Conservation (phyloP, 257 asterid species). For the Jacaranda mimosifolia region DNA sequence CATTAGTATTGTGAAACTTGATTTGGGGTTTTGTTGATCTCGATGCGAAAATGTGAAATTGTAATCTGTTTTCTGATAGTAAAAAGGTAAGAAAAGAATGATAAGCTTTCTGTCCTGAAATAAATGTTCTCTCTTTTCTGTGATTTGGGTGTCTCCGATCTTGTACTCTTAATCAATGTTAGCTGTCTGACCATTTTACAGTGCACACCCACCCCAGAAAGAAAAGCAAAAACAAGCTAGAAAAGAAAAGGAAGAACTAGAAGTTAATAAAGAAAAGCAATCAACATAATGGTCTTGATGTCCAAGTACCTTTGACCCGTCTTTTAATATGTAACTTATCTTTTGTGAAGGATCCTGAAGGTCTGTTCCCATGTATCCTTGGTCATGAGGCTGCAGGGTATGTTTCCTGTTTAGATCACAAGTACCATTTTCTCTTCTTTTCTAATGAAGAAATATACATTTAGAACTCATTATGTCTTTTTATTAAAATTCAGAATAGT, state of each 20-base stretch:
- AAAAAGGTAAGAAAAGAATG: too few relatives aligned
- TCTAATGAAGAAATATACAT: background rate
- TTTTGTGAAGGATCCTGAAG: slow-evolving; percentile 92
- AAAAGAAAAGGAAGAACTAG: background rate
- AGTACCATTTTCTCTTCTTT: background rate
- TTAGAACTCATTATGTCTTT: background rate
- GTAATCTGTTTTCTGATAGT: background rate
- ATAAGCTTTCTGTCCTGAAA: background rate
- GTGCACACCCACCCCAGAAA: background rate
- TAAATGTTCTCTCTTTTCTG: too few relatives aligned
- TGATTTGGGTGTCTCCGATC: too few relatives aligned
- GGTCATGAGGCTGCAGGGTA: slow-evolving; percentile 99
- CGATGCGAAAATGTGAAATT: slow-evolving; percentile 1
- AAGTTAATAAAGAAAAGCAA: background rate
- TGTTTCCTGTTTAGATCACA: slow-evolving; percentile 16
- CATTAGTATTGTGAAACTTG: background rate
- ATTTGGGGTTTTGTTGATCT: slow-evolving; percentile 12
- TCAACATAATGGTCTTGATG: background rate
- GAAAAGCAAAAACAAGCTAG: background rate
- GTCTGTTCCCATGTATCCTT: slow-evolving; percentile 97
- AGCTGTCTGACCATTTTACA: background rate
- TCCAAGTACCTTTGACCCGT: background rate
- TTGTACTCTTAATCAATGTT: background rate
- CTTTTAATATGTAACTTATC: slow-evolving; percentile 31
- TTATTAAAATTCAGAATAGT: slow-evolving; percentile 59